Base-by-base conservation (phyloP, 2,329 filamentous ascomycete species). In the Scorias spongiosa region DNA sequence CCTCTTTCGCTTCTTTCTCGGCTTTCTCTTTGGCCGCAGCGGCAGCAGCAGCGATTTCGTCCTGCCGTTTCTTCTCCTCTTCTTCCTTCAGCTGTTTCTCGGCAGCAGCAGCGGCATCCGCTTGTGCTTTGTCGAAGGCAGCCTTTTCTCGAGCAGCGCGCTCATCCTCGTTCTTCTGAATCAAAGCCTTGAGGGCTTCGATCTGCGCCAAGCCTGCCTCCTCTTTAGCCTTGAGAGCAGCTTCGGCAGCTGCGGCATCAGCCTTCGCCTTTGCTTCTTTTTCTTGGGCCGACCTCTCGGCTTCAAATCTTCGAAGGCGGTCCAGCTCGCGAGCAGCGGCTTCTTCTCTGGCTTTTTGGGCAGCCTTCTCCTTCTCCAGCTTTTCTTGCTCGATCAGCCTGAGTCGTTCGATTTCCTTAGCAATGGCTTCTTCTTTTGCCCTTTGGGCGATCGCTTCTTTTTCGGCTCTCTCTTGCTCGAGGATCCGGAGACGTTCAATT, bases 21-120 rank as follows among this genome's bases (percentile, higher is more conserved):
- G 48, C 66, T 14, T 57, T 52, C 32, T 36, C 32, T 38, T 66
- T 60, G 32, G 72, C 71, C 14, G 70, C 57, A 45, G 66, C 63
- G 0, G 62, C 59, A 34, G 60, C 64, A 40, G 63, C 61, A 40
- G 63, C 64, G 28, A 54, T 48, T 37, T 54, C 50, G 30, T 66
- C 63, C 45, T 67, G 68, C 17, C 68, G 66, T 34, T 66, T 65
- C 17, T 68, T 66, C 47, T 68, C 71, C 55, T 73, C 72, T 34
- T 65, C 65, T n/a, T 69, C 68, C 41, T 68, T 63, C 10, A 63
- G 59, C 38, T 57, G 50, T 39, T 50, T 49, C 9, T 53, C 54
- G 6, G 53, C 54, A 14, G 48, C 48, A 10, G 51, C 57, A 28
- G 58, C 61, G 8, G 51, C 57, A 29, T 57, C 51, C 8, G 53